These are phyloP conservation scores for Haplosporangium sp. DNA, from an alignment of 371 early-diverging fungal species.

Conservation along the genomic window DNA sequence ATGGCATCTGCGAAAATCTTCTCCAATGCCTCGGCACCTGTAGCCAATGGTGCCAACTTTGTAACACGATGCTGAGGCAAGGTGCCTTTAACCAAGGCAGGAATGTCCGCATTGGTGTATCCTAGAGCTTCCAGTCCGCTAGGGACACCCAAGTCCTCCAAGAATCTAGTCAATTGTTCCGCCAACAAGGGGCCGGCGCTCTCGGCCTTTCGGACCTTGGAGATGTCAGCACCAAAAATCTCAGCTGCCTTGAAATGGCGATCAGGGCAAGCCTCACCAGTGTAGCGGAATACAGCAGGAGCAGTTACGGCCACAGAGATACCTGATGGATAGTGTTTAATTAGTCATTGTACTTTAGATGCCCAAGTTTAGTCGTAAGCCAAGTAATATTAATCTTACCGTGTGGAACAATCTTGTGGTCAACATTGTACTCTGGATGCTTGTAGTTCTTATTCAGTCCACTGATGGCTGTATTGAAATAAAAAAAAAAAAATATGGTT, in stretches of 20 bases:
- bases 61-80: constrained; percentile 95
- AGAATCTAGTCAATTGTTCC: constrained; percentile 83
- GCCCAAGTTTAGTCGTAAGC: background rate
- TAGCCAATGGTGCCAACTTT: constrained; percentile 85
- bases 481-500: constrained; percentile 10
- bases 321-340: constrained; percentile 64
- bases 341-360: background rate
- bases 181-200: constrained; percentile 83
- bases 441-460: constrained; percentile 86
- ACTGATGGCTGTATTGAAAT: constrained; percentile 74
- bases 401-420: constrained; percentile 65
- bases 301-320: constrained; percentile 91
- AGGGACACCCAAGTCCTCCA: constrained; percentile 83
- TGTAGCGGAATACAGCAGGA: constrained; percentile 91
- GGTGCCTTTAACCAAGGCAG: constrained; percentile 84
- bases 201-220: constrained; percentile 66
- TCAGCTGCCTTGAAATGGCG: constrained; percentile 88
- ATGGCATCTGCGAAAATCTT: constrained; percentile 77
- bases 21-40: constrained; percentile 75
- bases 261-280: constrained; percentile 83
- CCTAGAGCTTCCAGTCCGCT: constrained; percentile 88
- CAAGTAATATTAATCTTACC: constrained; percentile 24
- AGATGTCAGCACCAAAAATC: constrained; percentile 70
- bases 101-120: constrained; percentile 76
- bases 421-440: constrained; percentile 86